Evolutionary conservation across 2,329 filamentous ascomycete genomes (phyloP).

Genomic region (Talaromyces sp.): DNA sequence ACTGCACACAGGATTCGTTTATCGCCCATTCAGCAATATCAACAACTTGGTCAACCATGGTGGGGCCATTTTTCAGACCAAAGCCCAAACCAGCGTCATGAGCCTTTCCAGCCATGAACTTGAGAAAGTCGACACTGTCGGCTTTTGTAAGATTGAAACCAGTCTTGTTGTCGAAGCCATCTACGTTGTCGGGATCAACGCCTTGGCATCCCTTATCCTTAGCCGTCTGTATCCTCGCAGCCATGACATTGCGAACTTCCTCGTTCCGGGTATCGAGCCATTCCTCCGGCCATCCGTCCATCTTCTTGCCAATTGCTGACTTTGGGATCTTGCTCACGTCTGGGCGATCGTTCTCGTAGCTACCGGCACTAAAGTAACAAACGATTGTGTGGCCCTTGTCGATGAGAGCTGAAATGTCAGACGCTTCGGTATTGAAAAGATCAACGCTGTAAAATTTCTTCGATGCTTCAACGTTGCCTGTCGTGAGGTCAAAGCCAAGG

Average conservation of each 20-base stretch:
- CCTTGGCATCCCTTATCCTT: slow-evolving; percentile 1
- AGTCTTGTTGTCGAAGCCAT: not conserved
- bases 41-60: not conserved
- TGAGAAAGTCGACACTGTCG: not conserved
- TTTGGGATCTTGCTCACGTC: not conserved
- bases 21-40: not conserved
- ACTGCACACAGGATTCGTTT: not conserved
- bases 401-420: not conserved
- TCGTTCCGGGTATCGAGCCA: not conserved
- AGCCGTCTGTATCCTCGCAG: not conserved
- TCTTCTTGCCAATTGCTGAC: not conserved
- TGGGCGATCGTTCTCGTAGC: not conserved
- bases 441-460: not conserved
- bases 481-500: not conserved
- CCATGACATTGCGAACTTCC: not conserved
- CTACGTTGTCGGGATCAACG: not conserved
- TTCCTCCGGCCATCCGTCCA: slow-evolving; percentile 1
- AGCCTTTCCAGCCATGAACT: not conserved
- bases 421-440: not conserved
- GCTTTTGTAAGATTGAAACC: not conserved
- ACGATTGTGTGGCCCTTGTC: not conserved
- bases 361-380: slow-evolving; percentile 1
- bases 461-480: not conserved
- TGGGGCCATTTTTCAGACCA: not conserved
- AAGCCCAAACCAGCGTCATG: not conserved